These are phyloP conservation scores for Cornus suecica DNA, from an alignment of 148 eudicot genomes.

Conservation along the genomic window DNA sequence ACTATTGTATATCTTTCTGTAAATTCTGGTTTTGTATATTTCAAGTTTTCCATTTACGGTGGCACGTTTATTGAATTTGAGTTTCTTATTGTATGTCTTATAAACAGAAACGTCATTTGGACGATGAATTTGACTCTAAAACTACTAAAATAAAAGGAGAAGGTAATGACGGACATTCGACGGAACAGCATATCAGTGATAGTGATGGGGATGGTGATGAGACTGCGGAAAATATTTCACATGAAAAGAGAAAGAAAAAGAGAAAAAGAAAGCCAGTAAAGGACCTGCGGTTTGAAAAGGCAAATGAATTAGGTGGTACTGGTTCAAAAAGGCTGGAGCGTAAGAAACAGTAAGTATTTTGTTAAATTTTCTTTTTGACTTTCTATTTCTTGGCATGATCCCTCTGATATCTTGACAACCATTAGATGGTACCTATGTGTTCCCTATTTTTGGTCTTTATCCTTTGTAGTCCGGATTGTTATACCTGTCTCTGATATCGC, in stretches of 20 bases:
- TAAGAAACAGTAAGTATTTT: constrained; percentile 68
- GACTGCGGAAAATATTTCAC: constrained; percentile 11
- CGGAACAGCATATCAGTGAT: constrained; percentile 18
- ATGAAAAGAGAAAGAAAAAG: constrained; percentile 60
- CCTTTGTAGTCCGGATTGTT: not conserved
- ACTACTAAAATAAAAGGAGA: constrained; percentile 24
- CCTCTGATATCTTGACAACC: not conserved
- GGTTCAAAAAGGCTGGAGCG: constrained; percentile 59
- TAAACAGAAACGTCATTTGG: constrained; percentile 42
- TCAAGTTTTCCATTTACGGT: too few relatives aligned
- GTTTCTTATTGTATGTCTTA: not conserved
- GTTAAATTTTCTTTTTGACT: not conserved
- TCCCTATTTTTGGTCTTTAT: not conserved
- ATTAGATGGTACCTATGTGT: not conserved
- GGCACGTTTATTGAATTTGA: not conserved
- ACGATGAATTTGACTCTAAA: constrained; percentile 25
- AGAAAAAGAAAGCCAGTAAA: constrained; percentile 56
- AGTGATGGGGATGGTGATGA: constrained; percentile 30
- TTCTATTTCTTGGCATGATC: not conserved
- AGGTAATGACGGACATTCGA: constrained; percentile 20
- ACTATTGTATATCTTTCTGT: not conserved
- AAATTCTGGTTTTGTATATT: too few relatives aligned
- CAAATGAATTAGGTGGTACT: constrained; percentile 42
- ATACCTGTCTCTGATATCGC: not conserved
- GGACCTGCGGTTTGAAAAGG: constrained; percentile 71